Percentiles rank a stretch among this genome's conserved stretches.
phyloP scores from a whole-genome alignment of 768 basidiomycete species.

The Leccinum fibrillosum region DNA sequence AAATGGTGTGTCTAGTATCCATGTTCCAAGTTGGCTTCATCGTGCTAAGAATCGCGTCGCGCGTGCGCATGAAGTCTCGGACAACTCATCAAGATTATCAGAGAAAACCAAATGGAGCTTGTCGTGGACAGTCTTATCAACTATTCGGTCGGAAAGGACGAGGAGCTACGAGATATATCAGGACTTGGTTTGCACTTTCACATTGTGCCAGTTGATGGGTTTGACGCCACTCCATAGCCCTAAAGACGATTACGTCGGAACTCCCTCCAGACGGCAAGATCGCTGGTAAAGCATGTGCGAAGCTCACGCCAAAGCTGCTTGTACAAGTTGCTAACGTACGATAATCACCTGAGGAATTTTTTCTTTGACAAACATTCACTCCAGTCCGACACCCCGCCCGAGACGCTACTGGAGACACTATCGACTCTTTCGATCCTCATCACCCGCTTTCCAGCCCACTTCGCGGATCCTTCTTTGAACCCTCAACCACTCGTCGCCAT shows the following conservation, averaged over 20 bases:
- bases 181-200: constrained; percentile 63
- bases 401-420: constrained; percentile 79
- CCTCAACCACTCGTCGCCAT: constrained; percentile 65
- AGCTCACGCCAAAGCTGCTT: constrained; percentile 80
- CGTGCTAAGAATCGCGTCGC: constrained; percentile 1
- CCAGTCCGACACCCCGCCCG: constrained; percentile 68
- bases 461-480: constrained; percentile 49
- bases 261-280: constrained; percentile 81
- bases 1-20: constrained; percentile 63
- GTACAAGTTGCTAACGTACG: constrained; percentile 73
- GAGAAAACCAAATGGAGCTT: constrained; percentile 75
- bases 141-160: constrained; percentile 82
- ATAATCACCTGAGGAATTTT: background rate
- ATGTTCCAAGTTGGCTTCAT: background rate
- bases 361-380: constrained; percentile 6
- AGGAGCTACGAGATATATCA: constrained; percentile 92
- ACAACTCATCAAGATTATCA: constrained; percentile 85
- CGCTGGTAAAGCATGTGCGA: constrained; percentile 74
- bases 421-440: constrained; percentile 87
- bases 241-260: constrained; percentile 94
- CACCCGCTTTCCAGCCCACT: constrained; percentile 72
- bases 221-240: constrained; percentile 45
- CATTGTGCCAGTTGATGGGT: background rate
- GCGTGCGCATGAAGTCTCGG: constrained; percentile 61
- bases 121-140: constrained; percentile 89